Evolutionary conservation across 495 filamentous ascomycete genomes (phyloP).

Genomic region (Talaromyces liani): DNA sequence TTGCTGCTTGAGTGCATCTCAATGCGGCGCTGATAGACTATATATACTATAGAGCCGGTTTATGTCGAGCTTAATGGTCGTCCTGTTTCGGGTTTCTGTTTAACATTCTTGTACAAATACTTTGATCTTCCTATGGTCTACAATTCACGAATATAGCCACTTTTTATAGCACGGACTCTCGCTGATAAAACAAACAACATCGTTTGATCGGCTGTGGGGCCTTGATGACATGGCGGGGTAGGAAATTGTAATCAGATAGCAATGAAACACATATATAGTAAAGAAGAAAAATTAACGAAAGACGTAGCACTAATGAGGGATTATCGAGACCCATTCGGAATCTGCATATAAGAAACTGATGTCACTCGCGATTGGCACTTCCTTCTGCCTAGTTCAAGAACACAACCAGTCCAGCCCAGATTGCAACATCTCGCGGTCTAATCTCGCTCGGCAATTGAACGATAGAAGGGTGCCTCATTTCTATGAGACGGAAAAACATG

Average conservation of each 20-base stretch:
- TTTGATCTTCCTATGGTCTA: neutral
- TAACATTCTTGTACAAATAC: neutral
- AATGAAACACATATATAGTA: neutral
- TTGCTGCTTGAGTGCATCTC: constrained; percentile 13
- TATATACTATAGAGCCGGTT: neutral
- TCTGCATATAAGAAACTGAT: neutral
- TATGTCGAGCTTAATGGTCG: neutral
- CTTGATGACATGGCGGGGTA: neutral
- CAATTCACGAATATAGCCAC: neutral
- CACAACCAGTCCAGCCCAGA: neutral
- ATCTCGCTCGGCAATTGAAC: neutral
- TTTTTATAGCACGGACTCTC: neutral
- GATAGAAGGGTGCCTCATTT: neutral
- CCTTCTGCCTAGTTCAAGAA: neutral
- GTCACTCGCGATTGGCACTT: neutral
- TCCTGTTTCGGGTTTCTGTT: neutral
- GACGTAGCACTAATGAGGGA: neutral
- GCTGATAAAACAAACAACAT: neutral
- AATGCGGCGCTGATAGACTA: neutral
- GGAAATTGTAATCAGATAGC: neutral
- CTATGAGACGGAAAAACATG: neutral
- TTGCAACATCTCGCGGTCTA: neutral
- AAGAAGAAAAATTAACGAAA: neutral
- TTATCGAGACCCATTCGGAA: neutral
- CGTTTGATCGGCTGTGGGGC: neutral